Evolutionary conservation across 495 filamentous ascomycete species (phyloP), one percentile per base, ranked within the genome.

Genomic region (Hypoxylon lenormandii): DNA sequence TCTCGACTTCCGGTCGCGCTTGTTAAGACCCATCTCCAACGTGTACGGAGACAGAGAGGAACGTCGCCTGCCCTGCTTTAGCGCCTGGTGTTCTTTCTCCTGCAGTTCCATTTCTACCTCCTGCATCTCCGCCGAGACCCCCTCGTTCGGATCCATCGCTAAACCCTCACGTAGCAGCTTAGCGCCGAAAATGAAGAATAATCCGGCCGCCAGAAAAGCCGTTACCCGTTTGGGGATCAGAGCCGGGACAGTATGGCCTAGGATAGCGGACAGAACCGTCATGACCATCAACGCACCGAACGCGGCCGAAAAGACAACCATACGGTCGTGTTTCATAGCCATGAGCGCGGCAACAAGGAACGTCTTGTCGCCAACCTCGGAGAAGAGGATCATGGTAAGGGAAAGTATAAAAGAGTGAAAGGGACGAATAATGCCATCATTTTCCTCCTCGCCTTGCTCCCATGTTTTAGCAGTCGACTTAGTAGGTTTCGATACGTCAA

Each of bases 321-420:
- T 77, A 30, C 94, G 92, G 43, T 95, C 90, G 75, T 98, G 94
- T 69, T 97, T 92, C 95, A 98, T 98, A 1, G 95, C 95, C 95
- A 98, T 98, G 18, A 98, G 85, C 21, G 95, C 95, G 12, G 95
- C 95, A 43, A 98, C 92, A 40, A 98, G 84, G 81, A 98, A 98
- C 0, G 95, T 98, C 78, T 98, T 98, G 86, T 98, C 95, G 61
- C 95, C 95, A 75, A 98, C 89, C 76, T 98, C 95, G 64, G 95
- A 97, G 71, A 98, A 91, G 56, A 98, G 84, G 64, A 98, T 98
- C 95, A 98, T 98, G 60, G 93, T 92, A 54, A 97, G 87, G 6
- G 95, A 95, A 49, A 97, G 91, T 21, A 94, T 69, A 72, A 95
- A 95, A 8, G 95, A 98, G 77, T 98, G 95, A 55, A 97, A 83